Percentiles rank a stretch among this genome's conserved stretches.
phyloP scores from a whole-genome alignment of 345 rosid species.

The Brassica napus region DNA sequence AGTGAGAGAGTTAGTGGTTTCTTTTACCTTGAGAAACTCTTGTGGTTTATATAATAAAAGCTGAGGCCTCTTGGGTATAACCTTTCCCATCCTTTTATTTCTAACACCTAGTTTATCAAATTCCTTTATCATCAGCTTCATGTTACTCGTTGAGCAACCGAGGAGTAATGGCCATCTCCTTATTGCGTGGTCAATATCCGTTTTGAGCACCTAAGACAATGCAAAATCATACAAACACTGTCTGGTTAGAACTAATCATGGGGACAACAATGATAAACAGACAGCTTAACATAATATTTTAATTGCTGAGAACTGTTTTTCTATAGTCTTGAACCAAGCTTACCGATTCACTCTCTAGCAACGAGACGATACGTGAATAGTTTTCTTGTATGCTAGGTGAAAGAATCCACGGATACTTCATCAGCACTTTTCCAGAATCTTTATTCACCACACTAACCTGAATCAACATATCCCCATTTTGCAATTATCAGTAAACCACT shows the following conservation, averaged over 20 bases:
- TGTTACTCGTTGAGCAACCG: constrained; percentile 73
- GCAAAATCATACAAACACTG: constrained; percentile 1
- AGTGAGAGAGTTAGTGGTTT: background rate
- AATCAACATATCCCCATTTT: constrained; percentile 14
- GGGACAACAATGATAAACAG: background rate
- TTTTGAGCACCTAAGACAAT: constrained; percentile 56
- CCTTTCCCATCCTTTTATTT: constrained; percentile 65
- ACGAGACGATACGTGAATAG: constrained; percentile 48
- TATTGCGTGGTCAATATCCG: constrained; percentile 56
- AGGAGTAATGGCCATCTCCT: constrained; percentile 77
- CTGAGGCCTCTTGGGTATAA: constrained; percentile 80
- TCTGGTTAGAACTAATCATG: constrained; percentile 7
- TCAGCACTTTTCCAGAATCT: constrained; percentile 59
- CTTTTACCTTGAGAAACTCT: constrained; percentile 61
- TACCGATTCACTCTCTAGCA: constrained; percentile 69
- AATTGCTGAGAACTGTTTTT: too few relatives aligned
- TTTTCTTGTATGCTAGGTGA: constrained; percentile 66
- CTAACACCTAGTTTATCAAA: constrained; percentile 55
- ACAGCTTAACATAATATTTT: background rate
- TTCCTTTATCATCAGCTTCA: constrained; percentile 59
- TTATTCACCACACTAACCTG: constrained; percentile 53
- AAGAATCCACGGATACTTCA: constrained; percentile 86
- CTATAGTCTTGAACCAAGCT: background rate
- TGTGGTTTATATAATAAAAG: constrained; percentile 69
- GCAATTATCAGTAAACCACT: constrained; percentile 28